A percentile compares a stretch with the other conserved stretches of the same genome.
Evolutionary conservation across 345 rosid species (phyloP).

Genomic region (Hevea brasiliensis): DNA sequence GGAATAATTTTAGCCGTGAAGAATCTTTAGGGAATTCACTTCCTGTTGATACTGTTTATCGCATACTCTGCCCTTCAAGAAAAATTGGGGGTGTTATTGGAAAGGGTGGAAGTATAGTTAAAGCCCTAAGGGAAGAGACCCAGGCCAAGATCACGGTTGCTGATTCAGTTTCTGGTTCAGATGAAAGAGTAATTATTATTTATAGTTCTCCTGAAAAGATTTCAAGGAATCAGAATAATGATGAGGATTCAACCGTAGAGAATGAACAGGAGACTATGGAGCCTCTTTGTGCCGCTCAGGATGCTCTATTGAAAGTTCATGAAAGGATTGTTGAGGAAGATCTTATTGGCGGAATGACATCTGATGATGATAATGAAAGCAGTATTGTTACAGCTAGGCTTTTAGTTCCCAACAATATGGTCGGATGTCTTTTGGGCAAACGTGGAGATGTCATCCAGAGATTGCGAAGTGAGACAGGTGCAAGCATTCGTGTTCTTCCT

Average conservation of each 20-base stretch:
- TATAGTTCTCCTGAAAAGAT: constrained; percentile 42
- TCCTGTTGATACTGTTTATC: constrained; percentile 52
- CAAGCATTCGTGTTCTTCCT: constrained; percentile 54
- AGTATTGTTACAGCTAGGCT: constrained; percentile 42
- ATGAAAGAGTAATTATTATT: constrained; percentile 59
- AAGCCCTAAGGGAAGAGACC: constrained; percentile 53
- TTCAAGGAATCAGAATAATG: constrained; percentile 21
- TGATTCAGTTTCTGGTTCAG: constrained; percentile 55
- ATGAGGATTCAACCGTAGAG: constrained; percentile 30
- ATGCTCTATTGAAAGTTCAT: constrained; percentile 61
- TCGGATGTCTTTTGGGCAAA: constrained; percentile 61
- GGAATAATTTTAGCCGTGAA: constrained; percentile 35
- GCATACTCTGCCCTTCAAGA: constrained; percentile 55
- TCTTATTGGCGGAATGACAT: constrained; percentile 41
- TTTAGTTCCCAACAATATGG: constrained; percentile 57
- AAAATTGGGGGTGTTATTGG: constrained; percentile 66
- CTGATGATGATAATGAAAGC: constrained; percentile 41
- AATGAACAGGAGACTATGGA: constrained; percentile 32
- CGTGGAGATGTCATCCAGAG: constrained; percentile 58
- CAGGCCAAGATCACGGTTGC: constrained; percentile 52
- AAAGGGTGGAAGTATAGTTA: constrained; percentile 53
- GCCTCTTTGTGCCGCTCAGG: constrained; percentile 60
- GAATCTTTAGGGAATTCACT: constrained; percentile 31
- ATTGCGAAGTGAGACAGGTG: constrained; percentile 57
- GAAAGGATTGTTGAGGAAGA: constrained; percentile 51